Evolutionary conservation across 2,329 filamentous ascomycete species (phyloP).

Genomic region (Beauveria caledonica): DNA sequence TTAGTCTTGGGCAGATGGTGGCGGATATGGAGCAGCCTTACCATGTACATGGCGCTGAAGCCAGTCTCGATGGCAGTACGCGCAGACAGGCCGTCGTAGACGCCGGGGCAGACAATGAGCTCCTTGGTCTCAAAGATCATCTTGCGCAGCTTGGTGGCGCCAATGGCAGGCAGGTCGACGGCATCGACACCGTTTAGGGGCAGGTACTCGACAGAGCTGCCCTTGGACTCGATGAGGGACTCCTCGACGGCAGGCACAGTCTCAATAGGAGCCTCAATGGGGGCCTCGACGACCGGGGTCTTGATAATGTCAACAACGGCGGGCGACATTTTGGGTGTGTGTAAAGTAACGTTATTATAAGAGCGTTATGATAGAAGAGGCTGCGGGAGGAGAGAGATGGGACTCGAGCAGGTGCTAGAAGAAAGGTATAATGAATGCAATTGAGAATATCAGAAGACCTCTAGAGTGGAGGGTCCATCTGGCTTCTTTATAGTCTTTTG

Average conservation of each 20-base stretch:
- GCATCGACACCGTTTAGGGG: conserved; percentile 12
- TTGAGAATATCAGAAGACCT: not conserved
- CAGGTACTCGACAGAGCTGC: conserved; percentile 9
- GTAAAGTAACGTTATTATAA: not conserved
- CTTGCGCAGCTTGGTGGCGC: conserved; percentile 30
- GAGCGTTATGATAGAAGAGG: not conserved
- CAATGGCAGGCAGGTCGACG: conserved; percentile 15
- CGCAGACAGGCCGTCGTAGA: conserved; percentile 61
- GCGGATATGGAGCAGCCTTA: conserved; percentile 22
- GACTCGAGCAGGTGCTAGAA: not conserved
- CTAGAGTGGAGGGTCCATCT: not conserved
- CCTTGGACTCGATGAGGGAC: conserved; percentile 7
- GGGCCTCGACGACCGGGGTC: conserved; percentile 2
- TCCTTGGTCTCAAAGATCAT: conserved; percentile 32
- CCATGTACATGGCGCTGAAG: conserved; percentile 61
- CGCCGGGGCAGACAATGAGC: conserved; percentile 53
- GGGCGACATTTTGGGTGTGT: conserved; percentile 3
- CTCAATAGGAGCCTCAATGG: not conserved
- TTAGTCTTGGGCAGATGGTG: not conserved
- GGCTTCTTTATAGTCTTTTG: conserved; percentile 5
- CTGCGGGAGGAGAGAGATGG: not conserved
- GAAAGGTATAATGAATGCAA: not conserved
- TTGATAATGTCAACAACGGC: conserved; percentile 8
- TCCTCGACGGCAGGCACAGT: not conserved
- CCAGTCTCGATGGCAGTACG: conserved; percentile 53